Conservation (phyloP, 768 basidiomycete species). For the Tricholoma hemisulphureum region DNA sequence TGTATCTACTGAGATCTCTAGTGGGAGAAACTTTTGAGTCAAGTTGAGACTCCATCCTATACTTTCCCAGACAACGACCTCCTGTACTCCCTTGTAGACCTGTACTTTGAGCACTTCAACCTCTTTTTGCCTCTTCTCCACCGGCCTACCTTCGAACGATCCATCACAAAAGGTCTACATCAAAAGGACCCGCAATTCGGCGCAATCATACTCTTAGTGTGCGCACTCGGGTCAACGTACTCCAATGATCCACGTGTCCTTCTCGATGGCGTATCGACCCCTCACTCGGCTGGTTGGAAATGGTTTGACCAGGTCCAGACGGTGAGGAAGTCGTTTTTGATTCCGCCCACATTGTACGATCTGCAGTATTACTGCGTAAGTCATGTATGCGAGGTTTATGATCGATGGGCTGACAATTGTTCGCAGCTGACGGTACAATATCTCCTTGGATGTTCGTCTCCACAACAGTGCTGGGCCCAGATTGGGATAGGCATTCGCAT, state of each 20-base stretch:
- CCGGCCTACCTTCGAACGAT: constrained; percentile 60
- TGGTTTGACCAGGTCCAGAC: constrained; percentile 68
- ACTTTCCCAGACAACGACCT: constrained; percentile 54
- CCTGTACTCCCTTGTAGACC: constrained; percentile 48
- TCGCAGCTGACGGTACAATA: constrained; percentile 52
- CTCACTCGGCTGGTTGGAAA: constrained; percentile 58
- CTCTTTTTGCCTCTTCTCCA: constrained; percentile 67
- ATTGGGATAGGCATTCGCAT: constrained; percentile 71
- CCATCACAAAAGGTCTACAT: constrained; percentile 49
- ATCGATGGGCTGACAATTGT: constrained; percentile 3
- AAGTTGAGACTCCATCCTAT: constrained; percentile 26
- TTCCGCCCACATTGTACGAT: constrained; percentile 67
- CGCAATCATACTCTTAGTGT: constrained; percentile 62
- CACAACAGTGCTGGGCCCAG: constrained; percentile 66
- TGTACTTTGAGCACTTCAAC: constrained; percentile 63
- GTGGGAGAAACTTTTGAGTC: constrained; percentile 34
- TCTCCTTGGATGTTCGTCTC: constrained; percentile 57
- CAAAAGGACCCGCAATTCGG: constrained; percentile 51
- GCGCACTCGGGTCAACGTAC: constrained; percentile 63
- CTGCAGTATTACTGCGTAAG: constrained; percentile 64
- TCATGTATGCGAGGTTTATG: constrained; percentile 2
- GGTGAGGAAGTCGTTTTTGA: constrained; percentile 58
- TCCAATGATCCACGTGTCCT: constrained; percentile 57
- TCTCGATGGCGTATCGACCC: constrained; percentile 34
- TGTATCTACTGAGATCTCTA: constrained; percentile 6